Evolutionary conservation across 2,329 filamentous ascomycete species (phyloP).

Genomic region (Epichloe sylvatica): DNA sequence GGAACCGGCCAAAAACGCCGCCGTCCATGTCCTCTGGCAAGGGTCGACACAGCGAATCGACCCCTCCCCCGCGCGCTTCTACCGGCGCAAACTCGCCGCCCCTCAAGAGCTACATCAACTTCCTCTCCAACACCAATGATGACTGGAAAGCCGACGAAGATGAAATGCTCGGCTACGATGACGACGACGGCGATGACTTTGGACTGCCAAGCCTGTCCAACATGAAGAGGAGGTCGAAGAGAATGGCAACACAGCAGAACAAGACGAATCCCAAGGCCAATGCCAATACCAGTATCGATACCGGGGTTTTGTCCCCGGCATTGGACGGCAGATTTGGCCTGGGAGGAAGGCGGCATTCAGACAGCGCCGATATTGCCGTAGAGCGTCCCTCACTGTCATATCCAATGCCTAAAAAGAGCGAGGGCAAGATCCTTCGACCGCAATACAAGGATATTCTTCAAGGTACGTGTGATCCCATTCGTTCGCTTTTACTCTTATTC

Average conservation of each 20-base stretch:
- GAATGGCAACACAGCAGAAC: conserved; percentile 31
- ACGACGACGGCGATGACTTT: conserved; percentile 90
- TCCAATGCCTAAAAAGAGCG: conserved; percentile 73
- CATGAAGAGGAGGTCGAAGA: conserved; percentile 61
- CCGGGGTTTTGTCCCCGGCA: conserved; percentile 21
- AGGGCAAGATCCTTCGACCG: conserved; percentile 88
- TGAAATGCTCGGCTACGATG: conserved; percentile 65
- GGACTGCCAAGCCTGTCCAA: conserved; percentile 84
- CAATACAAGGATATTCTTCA: conserved; percentile 94
- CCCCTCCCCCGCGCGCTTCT: conserved; percentile 40
- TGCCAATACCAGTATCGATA: conserved; percentile 5
- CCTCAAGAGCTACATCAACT: conserved; percentile 63
- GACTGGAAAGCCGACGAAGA: conserved; percentile 70
- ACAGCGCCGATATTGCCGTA: conserved; percentile 89
- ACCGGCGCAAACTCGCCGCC: conserved; percentile 47
- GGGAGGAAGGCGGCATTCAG: conserved; percentile 49
- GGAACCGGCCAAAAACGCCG: conserved; percentile 59
- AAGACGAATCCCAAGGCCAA: conserved; percentile 3
- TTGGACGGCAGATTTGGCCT: conserved; percentile 25
- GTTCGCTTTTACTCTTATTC: not conserved
- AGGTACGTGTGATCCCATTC: conserved; percentile 28
- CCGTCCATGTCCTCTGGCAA: conserved; percentile 45
- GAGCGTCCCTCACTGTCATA: conserved; percentile 74
- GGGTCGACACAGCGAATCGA: conserved; percentile 35
- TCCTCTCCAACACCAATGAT: conserved; percentile 67